Base-by-base conservation (phyloP, 1,139 yeast species). In the Citeromyces siamensis region DNA sequence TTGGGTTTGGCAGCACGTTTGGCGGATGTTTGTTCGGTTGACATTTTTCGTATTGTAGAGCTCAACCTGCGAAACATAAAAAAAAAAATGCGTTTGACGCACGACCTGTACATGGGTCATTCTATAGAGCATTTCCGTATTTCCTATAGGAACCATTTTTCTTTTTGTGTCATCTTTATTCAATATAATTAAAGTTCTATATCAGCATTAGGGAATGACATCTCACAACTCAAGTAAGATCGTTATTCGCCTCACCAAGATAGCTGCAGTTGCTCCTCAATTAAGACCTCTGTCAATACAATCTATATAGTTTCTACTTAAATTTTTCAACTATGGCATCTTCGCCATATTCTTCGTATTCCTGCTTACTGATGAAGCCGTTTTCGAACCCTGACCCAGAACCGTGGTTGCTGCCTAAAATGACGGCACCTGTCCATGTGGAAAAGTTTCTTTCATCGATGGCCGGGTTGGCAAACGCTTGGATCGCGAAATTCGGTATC, bases 351-450 rank as follows among this genome's bases (percentile, higher is more conserved):
- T 75, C 83, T 43, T 64, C 67, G 46, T 71, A 76, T 44, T 75
- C 82, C 13, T 68, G 64, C 46, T 65, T 71, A 27, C 74, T 64
- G 13, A 76, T 59, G 48, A 71, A 75, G 44, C 70, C 62, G 34
- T 72, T 62, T 28, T 66, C 66, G 35, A 68, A 61, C 28, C 28
- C 28, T 12, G 28, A 23, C 5, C 28, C 28, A 27, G 61, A 65
- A 10, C 58, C 58, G 38, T 56, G 60, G 23, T 64, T 69, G 41
- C 66, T 64, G 13, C 80, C 72, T 47, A 76, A 63, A 44, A 74
- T 71, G 44, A 76, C 68, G 2, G 84, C 83, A 32, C 85, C 85
- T 27, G 73, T 48, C 85, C 85, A 77, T 12, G 69, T 64, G 33
- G 78, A 71, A 44, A 66, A 68, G 41, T 61, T 68, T 47, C 75